Base-by-base conservation (phyloP, 2,329 filamentous ascomycete species). In the Paraconiothyrium brasiliense region DNA sequence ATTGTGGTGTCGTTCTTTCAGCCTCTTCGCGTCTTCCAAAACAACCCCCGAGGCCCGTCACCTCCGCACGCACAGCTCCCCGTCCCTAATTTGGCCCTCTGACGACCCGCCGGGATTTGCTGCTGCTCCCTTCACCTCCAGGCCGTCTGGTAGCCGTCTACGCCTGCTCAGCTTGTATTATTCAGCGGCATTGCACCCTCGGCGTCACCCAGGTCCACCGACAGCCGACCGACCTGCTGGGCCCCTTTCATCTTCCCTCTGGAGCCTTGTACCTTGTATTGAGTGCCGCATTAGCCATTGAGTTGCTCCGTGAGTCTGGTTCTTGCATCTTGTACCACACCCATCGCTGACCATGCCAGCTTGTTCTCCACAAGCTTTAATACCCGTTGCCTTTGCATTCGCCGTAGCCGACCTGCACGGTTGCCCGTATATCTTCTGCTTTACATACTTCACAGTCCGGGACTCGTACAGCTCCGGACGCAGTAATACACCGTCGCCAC, bases 401-500 rank as follows among this genome's bases (percentile, higher is more conserved):
- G 57, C 52, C 57, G 65, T 68, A 61, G 67, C 66, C 67, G 62
- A 56, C 47, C 67, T 69, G 67, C 66, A 67, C 65, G 65, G 68
- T 68, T 71, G 68, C 64, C 68, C 62, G 64, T 72, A 70, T 71
- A 72, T 65, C 69, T 76, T 78, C 73, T 71, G 63, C 68, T 73
- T 63, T 74, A 74, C 67, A 74, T 74, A 75, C 72, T 76, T 76
- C 67, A 71, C 71, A 68, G 78, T 80, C 78, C 78, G 76, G 75
- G 77, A 70, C 74, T 72, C 67, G 24, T 44, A 58, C 73, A 74
- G 70, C 73, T 76, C 82, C 83, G 86, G 85, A 84, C 85, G 83
- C 73, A 72, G 85, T 87, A 85, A 84, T 80, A 83, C 83, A 85
- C 65, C 67, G 70, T 87, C 90, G 93, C 87, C 87, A 94, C 91